Percentiles rank a stretch among this genome's conserved stretches.
Conservation (phyloP, 140 eudicot species). For the Ambrosia hybrid region DNA sequence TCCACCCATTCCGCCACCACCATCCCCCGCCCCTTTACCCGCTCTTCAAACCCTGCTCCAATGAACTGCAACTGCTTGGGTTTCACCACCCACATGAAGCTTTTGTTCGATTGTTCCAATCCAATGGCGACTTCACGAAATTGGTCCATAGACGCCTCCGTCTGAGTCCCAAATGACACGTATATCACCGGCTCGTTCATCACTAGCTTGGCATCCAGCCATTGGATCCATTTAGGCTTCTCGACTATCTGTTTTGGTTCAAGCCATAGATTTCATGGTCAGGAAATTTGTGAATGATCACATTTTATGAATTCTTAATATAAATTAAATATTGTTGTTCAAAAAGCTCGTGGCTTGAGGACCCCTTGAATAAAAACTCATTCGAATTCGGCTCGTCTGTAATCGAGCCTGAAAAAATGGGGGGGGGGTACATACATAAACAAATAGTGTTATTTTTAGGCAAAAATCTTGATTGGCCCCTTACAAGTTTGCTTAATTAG, state of each 20-base stretch:
- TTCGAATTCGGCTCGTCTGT: too few relatives aligned
- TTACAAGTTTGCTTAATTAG: too few relatives aligned
- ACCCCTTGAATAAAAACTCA: too few relatives aligned
- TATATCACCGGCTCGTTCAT: constrained; percentile 39
- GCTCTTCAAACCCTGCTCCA: constrained; percentile 32
- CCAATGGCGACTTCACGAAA: constrained; percentile 45
- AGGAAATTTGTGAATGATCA: not conserved
- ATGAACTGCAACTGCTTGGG: constrained; percentile 16
- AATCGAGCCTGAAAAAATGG: too few relatives aligned
- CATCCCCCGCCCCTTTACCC: constrained; percentile 40
- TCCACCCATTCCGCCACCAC: constrained; percentile 57
- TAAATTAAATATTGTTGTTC: too few relatives aligned
- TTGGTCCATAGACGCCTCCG: constrained; percentile 41
- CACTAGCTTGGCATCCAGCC: constrained; percentile 35
- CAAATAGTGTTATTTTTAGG: too few relatives aligned
- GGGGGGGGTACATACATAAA: too few relatives aligned
- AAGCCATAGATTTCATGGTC: not conserved
- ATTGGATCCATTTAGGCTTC: constrained; percentile 32
- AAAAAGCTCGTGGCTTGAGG: too few relatives aligned
- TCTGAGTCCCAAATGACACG: constrained; percentile 58
- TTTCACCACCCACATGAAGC: constrained; percentile 50
- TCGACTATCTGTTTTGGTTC: not conserved
- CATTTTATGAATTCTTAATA: too few relatives aligned
- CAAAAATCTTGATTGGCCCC: too few relatives aligned
- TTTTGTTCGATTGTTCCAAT: constrained; percentile 37